Evolutionary conservation across 768 basidiomycete genomes (phyloP), one percentile per base, ranked within the genome.

Genomic region (Pulveroboletus sp.): DNA sequence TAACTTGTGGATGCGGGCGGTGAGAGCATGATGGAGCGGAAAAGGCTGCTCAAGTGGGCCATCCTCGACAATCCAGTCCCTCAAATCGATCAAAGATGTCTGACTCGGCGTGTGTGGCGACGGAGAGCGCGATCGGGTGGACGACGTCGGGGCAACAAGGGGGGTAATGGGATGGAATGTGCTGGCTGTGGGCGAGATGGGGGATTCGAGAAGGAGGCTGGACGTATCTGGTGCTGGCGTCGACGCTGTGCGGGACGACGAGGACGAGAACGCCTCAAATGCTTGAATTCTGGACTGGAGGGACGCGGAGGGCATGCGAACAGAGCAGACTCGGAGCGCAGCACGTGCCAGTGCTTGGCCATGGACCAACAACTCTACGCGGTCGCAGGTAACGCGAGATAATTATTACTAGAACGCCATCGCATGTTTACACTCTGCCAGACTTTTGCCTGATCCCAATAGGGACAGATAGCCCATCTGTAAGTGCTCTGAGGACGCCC

Each of bases 401-500:
- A n/a, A n/a, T n/a, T n/a, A n/a, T n/a, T n/a, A n/a, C n/a, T 21
- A 19, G 20, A 33, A 31, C 21, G 39, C 20, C 40, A 37, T 21
- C 20, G 23, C 5, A 38, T 35, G 23, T 33, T 40, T 2, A 53
- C 43, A 19, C 11, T 33, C 23, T 33, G 17, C 32, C 50, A 91
- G 91, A 94, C 66, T 92, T 94, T 62, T 94, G 91, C 60, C 79
- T 94, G 33, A 84, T 93, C 47, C 92, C 91, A 12, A 85, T 94
- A 46, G 91, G 91, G 47, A 89, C 87, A 2, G 79, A 67, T 14
- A 79, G 82, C 25, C 70, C 88, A 20, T 91, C 88, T 6, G 91
- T 87, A 54, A 39, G 77, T 51, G n/a, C 37, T 12, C 17, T 29
- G 14, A 29, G 51, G 58, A 57, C 24, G 51, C 8, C 47, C 20